phyloP scores from a whole-genome alignment of 208 protist genomes.

The Acanthamoeba castellanii region DNA sequence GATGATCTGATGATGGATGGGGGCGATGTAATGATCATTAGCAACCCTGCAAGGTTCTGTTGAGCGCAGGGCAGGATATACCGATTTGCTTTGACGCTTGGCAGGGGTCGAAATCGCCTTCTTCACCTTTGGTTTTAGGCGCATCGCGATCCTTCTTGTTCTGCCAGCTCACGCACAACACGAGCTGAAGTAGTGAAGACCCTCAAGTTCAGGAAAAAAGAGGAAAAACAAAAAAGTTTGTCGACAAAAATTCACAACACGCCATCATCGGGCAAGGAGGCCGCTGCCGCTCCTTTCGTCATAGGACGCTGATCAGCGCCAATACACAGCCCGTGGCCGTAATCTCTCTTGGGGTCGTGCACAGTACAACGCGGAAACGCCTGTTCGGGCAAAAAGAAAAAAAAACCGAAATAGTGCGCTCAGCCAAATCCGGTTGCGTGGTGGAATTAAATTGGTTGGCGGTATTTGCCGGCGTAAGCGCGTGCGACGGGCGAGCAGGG shows the following conservation, averaged over 20 bases:
- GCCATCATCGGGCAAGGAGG: too few relatives aligned
- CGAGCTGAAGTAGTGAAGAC: conserved; percentile 2
- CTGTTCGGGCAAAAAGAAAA: too few relatives aligned
- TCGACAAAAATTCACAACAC: background rate
- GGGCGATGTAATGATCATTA: background rate
- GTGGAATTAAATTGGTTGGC: background rate
- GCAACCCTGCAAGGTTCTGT: too few relatives aligned
- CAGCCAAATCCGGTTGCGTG: too few relatives aligned
- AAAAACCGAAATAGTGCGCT: too few relatives aligned
- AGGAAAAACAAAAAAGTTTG: background rate
- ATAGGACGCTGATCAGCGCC: too few relatives aligned
- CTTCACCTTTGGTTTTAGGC: conserved; percentile 35
- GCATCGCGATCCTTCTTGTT: background rate
- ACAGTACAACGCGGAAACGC: too few relatives aligned
- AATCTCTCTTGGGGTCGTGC: too few relatives aligned
- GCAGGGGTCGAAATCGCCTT: conserved; percentile 11
- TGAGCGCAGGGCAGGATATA: background rate
- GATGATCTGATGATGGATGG: background rate
- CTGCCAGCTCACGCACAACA: conserved; percentile 20
- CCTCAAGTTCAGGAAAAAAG: background rate
- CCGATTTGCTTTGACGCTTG: conserved; percentile 60
- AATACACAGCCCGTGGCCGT: too few relatives aligned
- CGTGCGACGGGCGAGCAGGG: background rate
- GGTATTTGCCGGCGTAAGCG: background rate
- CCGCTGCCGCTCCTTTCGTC: too few relatives aligned